Base-by-base conservation (phyloP, 1,284 basidiomycete species). In the Sutorius eximius region DNA sequence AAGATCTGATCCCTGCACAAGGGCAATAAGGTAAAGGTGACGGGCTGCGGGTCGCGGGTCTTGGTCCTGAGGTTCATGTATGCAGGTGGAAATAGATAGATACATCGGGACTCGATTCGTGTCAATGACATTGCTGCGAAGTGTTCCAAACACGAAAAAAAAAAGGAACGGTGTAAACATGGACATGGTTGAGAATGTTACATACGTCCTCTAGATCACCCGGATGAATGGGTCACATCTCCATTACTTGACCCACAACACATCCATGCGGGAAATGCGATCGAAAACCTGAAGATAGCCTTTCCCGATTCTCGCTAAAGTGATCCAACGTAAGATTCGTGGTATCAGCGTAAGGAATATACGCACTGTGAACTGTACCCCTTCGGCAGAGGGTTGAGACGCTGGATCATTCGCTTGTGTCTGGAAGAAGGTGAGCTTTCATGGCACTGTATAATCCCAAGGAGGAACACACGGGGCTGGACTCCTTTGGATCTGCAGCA, bases 231-330 rank as follows among this genome's bases (percentile, higher is more conserved):
- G 1, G 12, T 13, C 13, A 5, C 46, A 20, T 47, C 27, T 16
- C 13, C 22, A 2, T 22, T 18, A 24, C 11, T 8, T 5, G 40
- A 46, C 9, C 46, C 5, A 46, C 10, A 48, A 16, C 46, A 30
- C 42, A 48, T 47, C 46, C 46, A 48, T 3, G 18, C 12, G 5
- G 46, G 46, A 10, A 48, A 27, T 3, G 5, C 13, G 13, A 48
- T 8, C 5, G n/a, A 15, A 38, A 46, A 13, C 32, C 12, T 32
- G 37, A 38, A 3, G 10, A 20, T 11, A 20, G 27, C 41, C 9
- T 16, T 48, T n/a, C 18, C 42, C 8, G 27, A 20, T 9, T 11
- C 13, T 48, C 27, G 27, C 27, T 29, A 43, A 13, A 24, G 43
- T 29, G 12, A 29, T 20, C 22, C n/a, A 10, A 3, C n/a, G 6